Conservation (phyloP, 352 stramenopile genomes). For the Pythium phragmitis region DNA sequence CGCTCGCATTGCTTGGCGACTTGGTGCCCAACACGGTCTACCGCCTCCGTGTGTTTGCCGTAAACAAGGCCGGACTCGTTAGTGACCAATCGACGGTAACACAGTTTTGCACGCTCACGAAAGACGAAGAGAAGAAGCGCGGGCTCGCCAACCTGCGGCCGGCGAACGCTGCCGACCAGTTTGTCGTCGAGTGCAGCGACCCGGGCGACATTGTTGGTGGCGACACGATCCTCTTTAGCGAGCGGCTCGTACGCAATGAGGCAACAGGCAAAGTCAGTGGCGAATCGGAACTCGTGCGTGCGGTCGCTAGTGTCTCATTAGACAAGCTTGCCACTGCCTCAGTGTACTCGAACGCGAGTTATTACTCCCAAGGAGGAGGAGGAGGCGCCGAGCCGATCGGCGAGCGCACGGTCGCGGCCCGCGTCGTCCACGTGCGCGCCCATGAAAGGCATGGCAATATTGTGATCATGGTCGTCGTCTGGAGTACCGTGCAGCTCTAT, state of each 20-base stretch:
- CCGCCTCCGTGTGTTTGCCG: slow-evolving; percentile 75
- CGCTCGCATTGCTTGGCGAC: slow-evolving; percentile 53
- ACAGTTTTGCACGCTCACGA: slow-evolving; percentile 76
- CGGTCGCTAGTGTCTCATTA: slow-evolving; percentile 4
- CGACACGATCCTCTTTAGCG: slow-evolving; percentile 91
- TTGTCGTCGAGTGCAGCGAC: slow-evolving; percentile 69
- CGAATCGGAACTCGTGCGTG: slow-evolving; percentile 27
- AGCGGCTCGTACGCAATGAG: slow-evolving; percentile 76
- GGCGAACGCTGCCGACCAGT: slow-evolving; percentile 55
- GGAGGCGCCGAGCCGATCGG: slow-evolving; percentile 39
- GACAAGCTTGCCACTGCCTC: slow-evolving; percentile 28
- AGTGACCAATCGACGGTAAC: slow-evolving; percentile 79
- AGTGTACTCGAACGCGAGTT: slow-evolving; percentile 54
- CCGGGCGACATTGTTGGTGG: slow-evolving; percentile 82
- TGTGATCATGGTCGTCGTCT: slow-evolving; percentile 66
- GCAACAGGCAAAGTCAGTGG: slow-evolving; percentile 33
- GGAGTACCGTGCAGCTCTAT: slow-evolving; percentile 79
- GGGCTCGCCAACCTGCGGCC: slow-evolving; percentile 33
- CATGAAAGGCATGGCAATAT: slow-evolving; percentile 55
- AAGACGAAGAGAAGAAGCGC: slow-evolving; percentile 46
- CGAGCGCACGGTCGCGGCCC: slow-evolving; percentile 73
- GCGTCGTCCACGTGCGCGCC: slow-evolving; percentile 33
- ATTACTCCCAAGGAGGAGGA: slow-evolving; percentile 15
- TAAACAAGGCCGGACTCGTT: slow-evolving; percentile 59
- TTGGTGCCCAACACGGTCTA: slow-evolving; percentile 83